These are phyloP conservation scores for Nicotiana undulata DNA, from an alignment of 257 asterid species.

Conservation along the genomic window DNA sequence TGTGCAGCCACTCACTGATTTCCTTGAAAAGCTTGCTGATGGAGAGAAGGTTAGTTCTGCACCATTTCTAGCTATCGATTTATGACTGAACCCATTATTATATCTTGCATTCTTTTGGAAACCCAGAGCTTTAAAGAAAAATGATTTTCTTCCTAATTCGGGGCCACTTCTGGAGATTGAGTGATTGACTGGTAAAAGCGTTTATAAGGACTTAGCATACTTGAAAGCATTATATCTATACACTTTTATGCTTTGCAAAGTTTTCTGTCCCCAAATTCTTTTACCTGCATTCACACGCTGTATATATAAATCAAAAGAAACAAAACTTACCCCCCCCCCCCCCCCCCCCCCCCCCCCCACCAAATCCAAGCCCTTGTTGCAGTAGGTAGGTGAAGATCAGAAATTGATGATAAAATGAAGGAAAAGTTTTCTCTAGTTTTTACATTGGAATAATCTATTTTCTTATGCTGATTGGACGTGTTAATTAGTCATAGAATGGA, in stretches of 20 bases:
- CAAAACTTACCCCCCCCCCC: background rate
- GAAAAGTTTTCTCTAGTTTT: background rate
- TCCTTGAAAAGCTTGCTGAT: constrained; percentile 60
- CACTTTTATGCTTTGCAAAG: background rate
- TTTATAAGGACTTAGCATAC: background rate
- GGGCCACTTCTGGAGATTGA: background rate
- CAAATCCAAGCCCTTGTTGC: background rate
- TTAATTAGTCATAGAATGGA: background rate
- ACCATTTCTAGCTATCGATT: background rate
- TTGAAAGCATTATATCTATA: background rate
- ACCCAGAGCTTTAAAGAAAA: background rate
- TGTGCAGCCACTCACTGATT: constrained; percentile 75
- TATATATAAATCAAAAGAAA: background rate
- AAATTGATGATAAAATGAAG: background rate
- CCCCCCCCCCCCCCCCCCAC: too few species aligned
- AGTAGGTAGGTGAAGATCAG: background rate
- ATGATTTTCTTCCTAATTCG: background rate
- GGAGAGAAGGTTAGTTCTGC: constrained; percentile 65
- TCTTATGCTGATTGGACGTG: background rate
- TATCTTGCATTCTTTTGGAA: background rate
- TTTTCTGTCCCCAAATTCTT: background rate
- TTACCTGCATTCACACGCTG: background rate
- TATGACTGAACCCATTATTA: background rate
- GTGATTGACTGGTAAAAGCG: background rate
- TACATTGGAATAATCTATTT: background rate